These are phyloP conservation scores for Zea luxurians DNA, from an alignment of 176 grass and related monocot genomes.

Conservation along the genomic window DNA sequence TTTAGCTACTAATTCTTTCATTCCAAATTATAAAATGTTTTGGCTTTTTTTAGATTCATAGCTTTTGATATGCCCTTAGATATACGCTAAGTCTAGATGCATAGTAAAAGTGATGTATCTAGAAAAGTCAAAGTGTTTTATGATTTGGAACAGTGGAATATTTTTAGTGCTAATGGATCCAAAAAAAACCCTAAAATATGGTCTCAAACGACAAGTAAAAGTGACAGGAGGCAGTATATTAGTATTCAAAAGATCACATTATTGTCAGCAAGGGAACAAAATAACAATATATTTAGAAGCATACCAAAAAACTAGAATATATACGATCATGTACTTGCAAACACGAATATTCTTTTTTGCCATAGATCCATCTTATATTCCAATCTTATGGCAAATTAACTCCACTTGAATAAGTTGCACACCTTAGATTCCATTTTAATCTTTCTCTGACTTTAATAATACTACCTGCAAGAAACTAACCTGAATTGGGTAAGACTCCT, in stretches of 20 bases:
- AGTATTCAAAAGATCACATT: neutral
- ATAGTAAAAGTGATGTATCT: too few species aligned
- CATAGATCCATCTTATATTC: neutral
- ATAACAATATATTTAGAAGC: slow-evolving; percentile 13
- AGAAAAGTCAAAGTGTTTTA: too few species aligned
- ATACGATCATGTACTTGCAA: neutral
- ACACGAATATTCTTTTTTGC: neutral
- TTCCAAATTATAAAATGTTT: too few species aligned
- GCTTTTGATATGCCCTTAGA: too few species aligned
- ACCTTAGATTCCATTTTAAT: neutral
- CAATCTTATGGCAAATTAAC: neutral
- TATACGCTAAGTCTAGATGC: too few species aligned
- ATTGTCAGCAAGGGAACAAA: neutral
- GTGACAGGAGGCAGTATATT: neutral
- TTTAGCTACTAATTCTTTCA: too few species aligned
- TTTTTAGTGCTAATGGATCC: too few species aligned
- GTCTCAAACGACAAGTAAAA: neutral
- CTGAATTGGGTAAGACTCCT: neutral
- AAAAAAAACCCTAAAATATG: too few species aligned
- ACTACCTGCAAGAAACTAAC: slow-evolving; percentile 12
- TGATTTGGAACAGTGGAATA: too few species aligned
- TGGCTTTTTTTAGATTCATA: too few species aligned
- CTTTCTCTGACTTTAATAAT: slow-evolving; percentile 8
- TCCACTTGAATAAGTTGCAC: neutral
- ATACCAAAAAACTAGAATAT: neutral